Conservation (phyloP, 306 rosid genomes). For the Fragaria iinumae region DNA sequence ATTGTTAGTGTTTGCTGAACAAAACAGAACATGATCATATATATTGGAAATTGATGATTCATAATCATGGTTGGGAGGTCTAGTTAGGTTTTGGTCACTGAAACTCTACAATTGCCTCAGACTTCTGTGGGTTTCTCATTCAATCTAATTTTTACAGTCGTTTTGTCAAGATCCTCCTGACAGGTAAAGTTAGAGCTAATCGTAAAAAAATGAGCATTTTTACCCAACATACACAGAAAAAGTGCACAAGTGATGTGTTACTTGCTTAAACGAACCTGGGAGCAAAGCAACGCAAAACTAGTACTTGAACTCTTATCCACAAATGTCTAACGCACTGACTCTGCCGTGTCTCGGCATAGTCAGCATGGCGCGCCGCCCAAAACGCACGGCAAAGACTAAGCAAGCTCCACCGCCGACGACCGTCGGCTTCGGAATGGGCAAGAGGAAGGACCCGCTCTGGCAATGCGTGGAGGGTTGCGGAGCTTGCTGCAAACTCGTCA, state of each 20-base stretch:
- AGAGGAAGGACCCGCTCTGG: slow-evolving; percentile 54
- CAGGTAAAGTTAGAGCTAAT: no score
- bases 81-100: no score
- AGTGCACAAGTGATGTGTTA: neutral
- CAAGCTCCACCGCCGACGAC: slow-evolving; percentile 23
- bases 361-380: slow-evolving; percentile 34
- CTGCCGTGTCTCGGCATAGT: slow-evolving; percentile 22
- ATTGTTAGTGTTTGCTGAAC: neutral
- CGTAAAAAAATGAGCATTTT: no score
- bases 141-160: no score
- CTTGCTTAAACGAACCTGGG: neutral
- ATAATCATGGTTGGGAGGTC: neutral
- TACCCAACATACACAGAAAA: no score
- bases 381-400: slow-evolving; percentile 19
- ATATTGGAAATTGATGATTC: neutral
- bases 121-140: no score
- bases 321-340: slow-evolving; percentile 30
- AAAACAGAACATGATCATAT: neutral
- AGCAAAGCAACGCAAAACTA: neutral
- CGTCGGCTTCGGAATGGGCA: slow-evolving; percentile 36
- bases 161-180: no score
- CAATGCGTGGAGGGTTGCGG: slow-evolving; percentile 86
- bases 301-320: neutral
- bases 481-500: slow-evolving; percentile 82
- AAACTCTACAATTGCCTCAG: no score